Evolutionary conservation across 1,284 basidiomycete species (phyloP).

Genomic region (Acaromyces ingoldii): DNA sequence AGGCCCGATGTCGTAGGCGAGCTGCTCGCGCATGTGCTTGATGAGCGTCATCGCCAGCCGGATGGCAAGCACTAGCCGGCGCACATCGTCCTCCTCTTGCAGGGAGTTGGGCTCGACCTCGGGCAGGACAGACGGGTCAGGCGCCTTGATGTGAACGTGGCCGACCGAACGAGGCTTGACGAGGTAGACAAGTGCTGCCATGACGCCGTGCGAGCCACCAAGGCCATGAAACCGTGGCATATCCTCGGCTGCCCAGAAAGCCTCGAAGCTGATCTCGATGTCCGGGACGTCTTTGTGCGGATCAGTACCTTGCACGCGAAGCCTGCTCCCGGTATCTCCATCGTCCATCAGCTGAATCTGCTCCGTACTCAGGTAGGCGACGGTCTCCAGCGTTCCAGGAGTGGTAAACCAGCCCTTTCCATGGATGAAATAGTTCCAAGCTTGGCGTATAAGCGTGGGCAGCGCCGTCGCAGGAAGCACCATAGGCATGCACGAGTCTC

Average conservation of each 20-base stretch:
- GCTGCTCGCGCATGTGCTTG: neutral
- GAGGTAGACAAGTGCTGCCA: constrained; percentile 5
- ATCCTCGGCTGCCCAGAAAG: constrained; percentile 3
- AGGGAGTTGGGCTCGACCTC: constrained; percentile 6
- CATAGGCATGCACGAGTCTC: neutral
- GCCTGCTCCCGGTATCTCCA: neutral
- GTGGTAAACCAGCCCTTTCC: constrained; percentile 8
- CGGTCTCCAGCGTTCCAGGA: constrained; percentile 8
- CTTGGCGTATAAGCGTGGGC: neutral
- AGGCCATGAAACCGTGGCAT: neutral
- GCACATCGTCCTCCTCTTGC: neutral
- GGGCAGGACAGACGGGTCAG: constrained; percentile 1
- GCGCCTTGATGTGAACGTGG: neutral
- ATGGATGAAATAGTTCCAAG: constrained; percentile 1
- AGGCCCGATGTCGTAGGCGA: constrained; percentile 1
- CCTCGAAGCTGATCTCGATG: constrained; percentile 5
- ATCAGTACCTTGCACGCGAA: constrained; percentile 8
- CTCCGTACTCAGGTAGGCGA: constrained; percentile 7
- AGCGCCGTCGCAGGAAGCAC: neutral
- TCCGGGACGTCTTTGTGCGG: constrained; percentile 1
- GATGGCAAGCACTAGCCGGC: neutral
- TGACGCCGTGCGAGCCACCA: neutral
- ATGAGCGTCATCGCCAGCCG: constrained; percentile 1
- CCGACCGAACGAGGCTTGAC: constrained; percentile 1
- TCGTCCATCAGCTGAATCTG: neutral